phyloP scores from a whole-genome alignment of 257 asterid species.

The Vinca minor region DNA sequence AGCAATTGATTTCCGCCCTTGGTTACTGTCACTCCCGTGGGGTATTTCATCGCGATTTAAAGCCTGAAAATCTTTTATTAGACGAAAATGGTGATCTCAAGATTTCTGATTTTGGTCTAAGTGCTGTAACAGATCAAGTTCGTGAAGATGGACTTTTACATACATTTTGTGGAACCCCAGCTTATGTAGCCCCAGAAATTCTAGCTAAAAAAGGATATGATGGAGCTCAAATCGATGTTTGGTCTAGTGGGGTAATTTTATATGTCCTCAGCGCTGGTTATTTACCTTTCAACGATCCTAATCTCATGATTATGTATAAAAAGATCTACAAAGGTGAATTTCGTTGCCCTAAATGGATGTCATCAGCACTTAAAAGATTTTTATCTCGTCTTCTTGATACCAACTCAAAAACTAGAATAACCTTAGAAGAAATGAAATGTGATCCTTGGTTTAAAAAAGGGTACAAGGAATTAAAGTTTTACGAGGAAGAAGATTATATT shows the following conservation, averaged over 20 bases:
- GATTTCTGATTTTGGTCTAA: slow-evolving; percentile 79
- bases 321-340: slow-evolving; percentile 80
- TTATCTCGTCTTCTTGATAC: slow-evolving; percentile 57
- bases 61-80: slow-evolving; percentile 74
- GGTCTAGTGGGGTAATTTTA: slow-evolving; percentile 58
- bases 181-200: too few species aligned
- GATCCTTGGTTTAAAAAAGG: slow-evolving; percentile 82
- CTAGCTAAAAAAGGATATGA: slow-evolving; percentile 68
- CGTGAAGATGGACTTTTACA: slow-evolving; percentile 60
- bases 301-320: slow-evolving; percentile 38
- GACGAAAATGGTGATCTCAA: slow-evolving; percentile 77
- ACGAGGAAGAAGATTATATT: slow-evolving; percentile 16
- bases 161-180: slow-evolving; percentile 98
- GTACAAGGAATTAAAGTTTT: slow-evolving; percentile 21
- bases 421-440: slow-evolving; percentile 55
- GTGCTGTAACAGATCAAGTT: slow-evolving; percentile 56
- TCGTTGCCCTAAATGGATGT: too few species aligned
- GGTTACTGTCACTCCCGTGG: slow-evolving; percentile 74
- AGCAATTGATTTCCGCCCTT: slow-evolving; percentile 73
- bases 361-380: slow-evolving; percentile 63
- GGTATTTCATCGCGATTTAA: slow-evolving; percentile 74
- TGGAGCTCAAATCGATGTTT: slow-evolving; percentile 66
- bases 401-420: slow-evolving; percentile 57
- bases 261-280: slow-evolving; percentile 43
- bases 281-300: slow-evolving; percentile 58